Evolutionary conservation across 202 grass and related monocot genomes (phyloP).

Genomic region (Elaeis oleifera): DNA sequence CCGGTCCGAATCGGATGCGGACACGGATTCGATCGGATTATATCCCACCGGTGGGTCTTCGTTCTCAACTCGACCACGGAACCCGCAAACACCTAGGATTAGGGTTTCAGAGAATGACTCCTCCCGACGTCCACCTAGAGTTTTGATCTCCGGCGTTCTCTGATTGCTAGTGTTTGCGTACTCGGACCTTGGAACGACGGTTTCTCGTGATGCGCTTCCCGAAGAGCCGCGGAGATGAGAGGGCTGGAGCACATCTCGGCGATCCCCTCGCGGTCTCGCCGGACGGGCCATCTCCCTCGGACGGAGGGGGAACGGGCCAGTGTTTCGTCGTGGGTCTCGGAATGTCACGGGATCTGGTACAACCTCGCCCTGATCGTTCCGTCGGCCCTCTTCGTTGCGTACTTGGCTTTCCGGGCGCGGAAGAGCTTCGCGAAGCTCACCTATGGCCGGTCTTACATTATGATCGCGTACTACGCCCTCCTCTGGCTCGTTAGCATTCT

Average conservation of each 20-base stretch:
- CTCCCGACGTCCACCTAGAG: too few species aligned
- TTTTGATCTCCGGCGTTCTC: too few species aligned
- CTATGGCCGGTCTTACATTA: slow-evolving; percentile 73
- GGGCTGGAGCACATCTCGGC: slow-evolving; percentile 35
- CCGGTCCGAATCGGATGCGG: too few species aligned
- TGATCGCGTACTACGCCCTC: slow-evolving; percentile 74
- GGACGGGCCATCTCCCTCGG: slow-evolving; percentile 3
- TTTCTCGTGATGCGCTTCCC: too few species aligned
- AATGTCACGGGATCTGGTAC: slow-evolving; percentile 66
- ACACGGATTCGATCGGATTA: too few species aligned
- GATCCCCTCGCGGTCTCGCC: slow-evolving; percentile 39
- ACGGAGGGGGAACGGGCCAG: slow-evolving; percentile 19
- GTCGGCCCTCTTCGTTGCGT: slow-evolving; percentile 64
- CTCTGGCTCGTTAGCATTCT: slow-evolving; percentile 74
- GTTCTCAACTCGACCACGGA: too few species aligned
- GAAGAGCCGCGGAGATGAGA: slow-evolving; percentile 31
- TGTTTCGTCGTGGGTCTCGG: slow-evolving; percentile 47
- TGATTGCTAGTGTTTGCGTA: too few species aligned
- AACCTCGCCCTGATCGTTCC: slow-evolving; percentile 81
- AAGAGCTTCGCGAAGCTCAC: slow-evolving; percentile 66
- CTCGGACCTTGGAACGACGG: too few species aligned
- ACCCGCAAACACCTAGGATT: too few species aligned
- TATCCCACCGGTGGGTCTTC: too few species aligned
- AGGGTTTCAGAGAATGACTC: too few species aligned
- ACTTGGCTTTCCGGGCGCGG: slow-evolving; percentile 71